Evolutionary conservation across 2,329 filamentous ascomycete genomes (phyloP).

Genomic region (Fusarium piperis): DNA sequence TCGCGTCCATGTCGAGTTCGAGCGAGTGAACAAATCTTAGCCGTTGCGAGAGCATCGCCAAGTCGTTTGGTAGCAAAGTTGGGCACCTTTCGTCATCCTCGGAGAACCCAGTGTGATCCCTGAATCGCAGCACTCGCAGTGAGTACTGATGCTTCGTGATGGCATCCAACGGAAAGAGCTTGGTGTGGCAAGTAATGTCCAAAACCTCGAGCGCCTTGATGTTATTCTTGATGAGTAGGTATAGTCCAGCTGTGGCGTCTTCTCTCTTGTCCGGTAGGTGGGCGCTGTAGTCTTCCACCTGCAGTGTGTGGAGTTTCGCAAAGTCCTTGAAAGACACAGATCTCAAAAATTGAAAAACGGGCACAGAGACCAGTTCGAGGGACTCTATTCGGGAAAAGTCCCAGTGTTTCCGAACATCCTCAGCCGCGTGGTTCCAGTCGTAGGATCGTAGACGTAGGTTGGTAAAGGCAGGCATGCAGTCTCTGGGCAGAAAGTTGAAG

Average conservation of each 20-base stretch:
- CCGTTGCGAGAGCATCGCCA: constrained; percentile 46
- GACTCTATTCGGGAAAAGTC: constrained; percentile 55
- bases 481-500: constrained; percentile 52
- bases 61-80: constrained; percentile 49
- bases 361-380: constrained; percentile 55
- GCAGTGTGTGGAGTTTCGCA: constrained; percentile 48
- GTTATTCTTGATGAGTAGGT: constrained; percentile 50
- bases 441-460: constrained; percentile 57
- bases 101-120: constrained; percentile 57
- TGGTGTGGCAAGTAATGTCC: constrained; percentile 54
- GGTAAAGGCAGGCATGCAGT: constrained; percentile 55
- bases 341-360: constrained; percentile 55
- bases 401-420: constrained; percentile 55
- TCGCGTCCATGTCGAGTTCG: constrained; percentile 59
- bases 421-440: constrained; percentile 57
- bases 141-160: constrained; percentile 51
- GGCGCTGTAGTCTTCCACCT: constrained; percentile 57
- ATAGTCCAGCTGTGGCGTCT: constrained; percentile 53
- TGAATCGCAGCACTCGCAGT: constrained; percentile 52
- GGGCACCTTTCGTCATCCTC: constrained; percentile 55
- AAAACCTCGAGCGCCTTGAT: constrained; percentile 51
- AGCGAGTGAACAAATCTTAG: constrained; percentile 51
- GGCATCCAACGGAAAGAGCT: constrained; percentile 52
- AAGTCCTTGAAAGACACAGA: constrained; percentile 53
- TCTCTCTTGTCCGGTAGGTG: constrained; percentile 50